Conservation (phyloP, 2,329 filamentous ascomycete genomes). For the Exophiala sp. region DNA sequence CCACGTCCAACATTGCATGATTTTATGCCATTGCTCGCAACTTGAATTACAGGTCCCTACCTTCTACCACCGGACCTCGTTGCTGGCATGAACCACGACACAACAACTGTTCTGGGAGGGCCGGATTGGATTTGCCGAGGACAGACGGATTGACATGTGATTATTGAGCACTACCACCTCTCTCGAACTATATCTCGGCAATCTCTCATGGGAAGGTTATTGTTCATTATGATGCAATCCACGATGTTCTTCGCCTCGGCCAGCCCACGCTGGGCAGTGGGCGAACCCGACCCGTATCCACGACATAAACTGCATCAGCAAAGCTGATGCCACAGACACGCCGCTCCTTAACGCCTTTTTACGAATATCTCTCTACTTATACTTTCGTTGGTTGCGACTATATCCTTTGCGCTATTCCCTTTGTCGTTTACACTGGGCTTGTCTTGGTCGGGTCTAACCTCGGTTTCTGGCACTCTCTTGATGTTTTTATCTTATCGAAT, state of each 20-base stretch:
- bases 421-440: not conserved
- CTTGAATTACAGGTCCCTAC: too few species aligned
- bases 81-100: not conserved
- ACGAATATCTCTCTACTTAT: not conserved
- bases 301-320: not conserved
- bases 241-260: not conserved
- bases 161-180: conserved; percentile 1
- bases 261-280: not conserved
- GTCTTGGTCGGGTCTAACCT: too few species aligned
- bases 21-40: too few species aligned
- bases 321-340: not conserved
- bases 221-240: not conserved
- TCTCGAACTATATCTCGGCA: not conserved
- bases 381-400: not conserved
- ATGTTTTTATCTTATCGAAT: not conserved
- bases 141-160: conserved; percentile 13
- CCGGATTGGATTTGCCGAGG: conserved; percentile 8
- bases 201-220: not conserved
- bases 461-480: not conserved
- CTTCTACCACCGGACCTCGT: too few species aligned
- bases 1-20: too few species aligned
- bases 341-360: not conserved
- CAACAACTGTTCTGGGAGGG: not conserved
- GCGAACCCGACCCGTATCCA: not conserved
- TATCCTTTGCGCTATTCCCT: not conserved